Evolutionary conservation across 148 eudicot genomes (phyloP).

Genomic region (Camellia japonica): DNA sequence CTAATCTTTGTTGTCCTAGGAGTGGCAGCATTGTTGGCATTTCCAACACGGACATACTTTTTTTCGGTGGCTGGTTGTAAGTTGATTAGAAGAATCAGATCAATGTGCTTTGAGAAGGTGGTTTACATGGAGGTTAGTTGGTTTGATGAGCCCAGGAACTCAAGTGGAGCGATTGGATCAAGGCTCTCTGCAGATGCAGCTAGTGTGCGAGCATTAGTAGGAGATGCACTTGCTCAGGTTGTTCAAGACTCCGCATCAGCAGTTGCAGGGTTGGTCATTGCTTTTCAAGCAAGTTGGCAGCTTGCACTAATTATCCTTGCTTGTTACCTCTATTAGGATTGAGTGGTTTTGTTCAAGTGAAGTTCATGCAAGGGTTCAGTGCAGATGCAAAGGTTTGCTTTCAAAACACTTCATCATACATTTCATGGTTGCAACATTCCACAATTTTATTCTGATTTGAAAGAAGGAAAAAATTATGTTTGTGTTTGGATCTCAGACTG

Average conservation of each 20-base stretch:
- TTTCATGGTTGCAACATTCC: not conserved
- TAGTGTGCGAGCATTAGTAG: slow-evolving; percentile 56
- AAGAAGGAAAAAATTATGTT: not conserved
- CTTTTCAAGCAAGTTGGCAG: slow-evolving; percentile 69
- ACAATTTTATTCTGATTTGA: not conserved
- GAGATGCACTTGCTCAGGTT: slow-evolving; percentile 58
- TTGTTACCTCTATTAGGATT: slow-evolving; percentile 61
- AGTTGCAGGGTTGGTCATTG: slow-evolving; percentile 52
- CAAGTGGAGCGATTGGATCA: slow-evolving; percentile 79
- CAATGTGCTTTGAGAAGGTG: slow-evolving; percentile 60
- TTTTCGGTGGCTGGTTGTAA: slow-evolving; percentile 48
- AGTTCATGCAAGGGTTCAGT: slow-evolving; percentile 65
- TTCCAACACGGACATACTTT: slow-evolving; percentile 33
- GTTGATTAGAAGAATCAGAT: slow-evolving; percentile 46
- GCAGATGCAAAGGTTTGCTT: slow-evolving; percentile 61
- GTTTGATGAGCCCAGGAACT: slow-evolving; percentile 65
- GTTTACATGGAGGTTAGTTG: slow-evolving; percentile 66
- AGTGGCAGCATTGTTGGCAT: slow-evolving; percentile 21
- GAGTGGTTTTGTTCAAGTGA: slow-evolving; percentile 49
- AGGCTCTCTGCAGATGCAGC: slow-evolving; percentile 75
- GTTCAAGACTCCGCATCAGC: slow-evolving; percentile 54
- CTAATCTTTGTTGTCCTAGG: slow-evolving; percentile 29
- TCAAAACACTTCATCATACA: not conserved
- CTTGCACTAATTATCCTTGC: slow-evolving; percentile 58
- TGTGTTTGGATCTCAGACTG: no score